phyloP scores from a whole-genome alignment of 2,329 filamentous ascomycete genomes.

The Penicillium sp. region DNA sequence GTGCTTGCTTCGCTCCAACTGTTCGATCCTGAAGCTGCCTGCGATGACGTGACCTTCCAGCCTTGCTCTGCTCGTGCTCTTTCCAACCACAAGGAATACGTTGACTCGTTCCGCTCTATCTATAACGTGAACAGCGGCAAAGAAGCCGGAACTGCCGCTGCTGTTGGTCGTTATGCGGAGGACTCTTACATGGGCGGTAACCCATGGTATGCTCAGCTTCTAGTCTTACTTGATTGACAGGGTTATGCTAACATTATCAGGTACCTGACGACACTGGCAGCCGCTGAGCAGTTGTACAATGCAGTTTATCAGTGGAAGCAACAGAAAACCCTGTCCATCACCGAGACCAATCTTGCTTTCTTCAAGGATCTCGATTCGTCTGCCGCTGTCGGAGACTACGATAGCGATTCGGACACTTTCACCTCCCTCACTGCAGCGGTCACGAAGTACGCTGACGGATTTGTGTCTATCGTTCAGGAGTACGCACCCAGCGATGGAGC shows the following conservation, averaged over 20 bases:
- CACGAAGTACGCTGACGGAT: not conserved
- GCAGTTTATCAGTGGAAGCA: conserved; percentile 2
- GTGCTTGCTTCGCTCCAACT: not conserved
- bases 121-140: not conserved
- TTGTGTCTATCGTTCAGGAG: not conserved
- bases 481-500: not conserved
- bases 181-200: not conserved
- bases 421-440: not conserved
- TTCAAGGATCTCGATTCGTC: not conserved
- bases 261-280: not conserved
- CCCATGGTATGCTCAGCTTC: not conserved
- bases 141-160: not conserved
- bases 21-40: not conserved
- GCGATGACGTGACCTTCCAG: not conserved
- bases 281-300: not conserved
- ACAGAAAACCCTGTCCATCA: not conserved
- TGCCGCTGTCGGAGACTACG: not conserved
- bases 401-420: not conserved
- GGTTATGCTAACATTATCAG: not conserved
- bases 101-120: not conserved
- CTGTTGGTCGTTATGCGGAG: not conserved
- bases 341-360: not conserved
- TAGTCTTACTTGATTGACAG: not conserved
- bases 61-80: not conserved
- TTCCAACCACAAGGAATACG: not conserved